Base-by-base conservation (phyloP, 345 rosid species). In the Murraya paniculata region DNA sequence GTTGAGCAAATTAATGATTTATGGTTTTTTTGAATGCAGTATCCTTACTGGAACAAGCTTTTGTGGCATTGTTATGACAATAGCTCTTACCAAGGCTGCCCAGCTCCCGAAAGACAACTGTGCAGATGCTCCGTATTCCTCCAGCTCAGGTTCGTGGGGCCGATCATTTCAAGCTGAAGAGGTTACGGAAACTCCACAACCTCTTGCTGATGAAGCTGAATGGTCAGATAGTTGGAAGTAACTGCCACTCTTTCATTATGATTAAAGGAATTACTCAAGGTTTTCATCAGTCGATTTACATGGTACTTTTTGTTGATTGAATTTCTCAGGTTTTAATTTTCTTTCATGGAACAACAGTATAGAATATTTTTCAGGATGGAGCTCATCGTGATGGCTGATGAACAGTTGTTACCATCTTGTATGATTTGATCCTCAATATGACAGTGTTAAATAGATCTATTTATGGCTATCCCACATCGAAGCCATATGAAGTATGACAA, bases 61-160 rank as follows among this genome's bases (percentile, higher is more conserved):
- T 67, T 88, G 65, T 77, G 86, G 88, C 71, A 78, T 81, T 88
- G 91, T 70, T 74, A 58, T 0, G 90, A 86, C 53, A 84, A 86
- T 35, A 74, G 75, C 71, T 88, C 91, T 24, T 85, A 86, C 72
- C 80, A 79, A 45, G 93, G 90, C 72, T 88, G 90, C 71, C 76
- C 87, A 35, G 82, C 79, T 19, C 91, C 90, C 0, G 87, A 86
- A 77, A 81, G 84, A 45, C 67, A 76, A 35, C 14, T n/a, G 13
- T 3, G 81, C 67, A 2, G 56, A 31, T 0, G 79, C 64, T 57
- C 57, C 72, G 1, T 7, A 19, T 30, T 72, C 72, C 41, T 72
- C 68, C 9, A 68, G 71, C 24, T 57, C 41, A 36, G 78, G 45
- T 27, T 41, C 38, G 28, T 74, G 80, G 80, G 28, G 35, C 4